phyloP scores from a whole-genome alignment of 306 rosid genomes.

The Ceratonia siliqua region DNA sequence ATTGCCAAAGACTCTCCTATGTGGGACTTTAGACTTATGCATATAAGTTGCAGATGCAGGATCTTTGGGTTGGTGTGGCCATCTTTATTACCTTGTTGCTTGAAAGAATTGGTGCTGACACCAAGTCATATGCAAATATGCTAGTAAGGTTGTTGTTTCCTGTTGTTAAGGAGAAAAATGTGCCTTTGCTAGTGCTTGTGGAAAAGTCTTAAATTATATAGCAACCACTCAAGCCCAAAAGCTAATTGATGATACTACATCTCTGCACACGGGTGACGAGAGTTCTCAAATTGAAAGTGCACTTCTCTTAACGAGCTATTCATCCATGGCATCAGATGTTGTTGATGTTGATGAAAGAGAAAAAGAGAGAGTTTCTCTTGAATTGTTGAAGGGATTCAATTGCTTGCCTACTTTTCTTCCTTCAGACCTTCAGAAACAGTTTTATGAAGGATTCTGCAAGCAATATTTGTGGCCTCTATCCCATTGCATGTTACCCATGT shows the following conservation, averaged over 20 bases:
- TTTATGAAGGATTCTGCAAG: too few relatives aligned
- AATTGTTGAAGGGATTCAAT: too few relatives aligned
- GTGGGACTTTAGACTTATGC: slow-evolving; percentile 98
- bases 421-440: too few relatives aligned
- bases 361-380: too few relatives aligned
- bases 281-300: slow-evolving; percentile 83
- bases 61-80: slow-evolving; percentile 82
- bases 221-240: slow-evolving; percentile 68
- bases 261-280: slow-evolving; percentile 78
- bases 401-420: too few relatives aligned
- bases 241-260: slow-evolving; percentile 70
- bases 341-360: too few relatives aligned
- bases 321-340: slow-evolving; percentile 76
- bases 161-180: slow-evolving; percentile 81
- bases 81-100: slow-evolving; percentile 71
- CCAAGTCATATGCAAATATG: slow-evolving; percentile 72
- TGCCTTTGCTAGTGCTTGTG: slow-evolving; percentile 87
- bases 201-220: slow-evolving; percentile 56
- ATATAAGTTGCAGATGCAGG: slow-evolving; percentile 82
- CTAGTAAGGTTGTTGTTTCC: slow-evolving; percentile 76
- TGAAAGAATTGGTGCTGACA: slow-evolving; percentile 75
- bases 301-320: slow-evolving; percentile 68
- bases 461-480: too few relatives aligned
- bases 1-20: slow-evolving; percentile 97
- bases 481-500: too few relatives aligned